These are phyloP conservation scores for Ogataea angusta DNA, from an alignment of 805 yeast genomes.

Conservation along the genomic window DNA sequence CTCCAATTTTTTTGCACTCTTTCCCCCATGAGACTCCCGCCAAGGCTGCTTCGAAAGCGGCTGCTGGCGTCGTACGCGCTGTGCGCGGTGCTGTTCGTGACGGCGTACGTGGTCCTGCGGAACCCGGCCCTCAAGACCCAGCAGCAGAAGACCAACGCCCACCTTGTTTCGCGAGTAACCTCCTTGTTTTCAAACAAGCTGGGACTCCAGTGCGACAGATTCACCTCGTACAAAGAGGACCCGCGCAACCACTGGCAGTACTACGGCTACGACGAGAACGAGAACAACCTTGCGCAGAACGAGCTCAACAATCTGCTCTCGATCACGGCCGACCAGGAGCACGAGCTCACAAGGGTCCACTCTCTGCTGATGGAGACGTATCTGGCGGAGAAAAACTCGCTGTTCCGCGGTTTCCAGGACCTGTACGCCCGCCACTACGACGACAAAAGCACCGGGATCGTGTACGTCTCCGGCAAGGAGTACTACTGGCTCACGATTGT, in stretches of 20 bases:
- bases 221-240: slow-evolving; percentile 23
- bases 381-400: slow-evolving; percentile 13
- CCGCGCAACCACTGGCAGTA: slow-evolving; percentile 30
- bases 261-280: slow-evolving; percentile 30
- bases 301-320: slow-evolving; percentile 22
- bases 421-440: slow-evolving; percentile 11
- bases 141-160: slow-evolving; percentile 16
- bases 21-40: slow-evolving; percentile 5
- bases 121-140: slow-evolving; percentile 12
- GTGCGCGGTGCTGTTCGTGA: slow-evolving; percentile 1
- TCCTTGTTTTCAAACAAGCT: slow-evolving; percentile 9
- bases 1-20: not conserved
- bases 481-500: slow-evolving; percentile 31
- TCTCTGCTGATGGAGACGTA: slow-evolving; percentile 15
- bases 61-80: slow-evolving; percentile 5
- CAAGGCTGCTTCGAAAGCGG: slow-evolving; percentile 8
- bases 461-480: slow-evolving; percentile 30
- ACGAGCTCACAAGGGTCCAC: slow-evolving; percentile 25
- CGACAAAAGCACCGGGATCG: slow-evolving; percentile 24
- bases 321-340: slow-evolving; percentile 23
- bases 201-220: slow-evolving; percentile 25
- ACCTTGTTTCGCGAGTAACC: slow-evolving; percentile 15
- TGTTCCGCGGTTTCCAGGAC: slow-evolving; percentile 15
- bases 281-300: slow-evolving; percentile 18
- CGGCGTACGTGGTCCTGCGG: slow-evolving; percentile 5